A percentile compares a stretch with the other conserved stretches of the same genome.
Conservation (phyloP, 2,329 filamentous ascomycete species). For the Ascochyta koolunga region DNA sequence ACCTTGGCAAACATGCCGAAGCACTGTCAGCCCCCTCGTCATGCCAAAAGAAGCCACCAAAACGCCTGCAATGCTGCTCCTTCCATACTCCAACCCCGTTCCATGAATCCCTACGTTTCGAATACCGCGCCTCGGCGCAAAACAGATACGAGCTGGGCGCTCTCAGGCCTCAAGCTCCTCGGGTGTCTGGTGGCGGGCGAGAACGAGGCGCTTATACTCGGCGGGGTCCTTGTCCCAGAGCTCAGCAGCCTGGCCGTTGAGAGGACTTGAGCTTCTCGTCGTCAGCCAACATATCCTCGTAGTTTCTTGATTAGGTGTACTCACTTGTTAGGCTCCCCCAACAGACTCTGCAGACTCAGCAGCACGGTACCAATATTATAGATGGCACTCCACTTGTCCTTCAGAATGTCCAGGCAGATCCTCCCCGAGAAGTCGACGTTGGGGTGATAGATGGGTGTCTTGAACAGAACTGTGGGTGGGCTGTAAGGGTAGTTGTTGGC, state of each 20-base stretch:
- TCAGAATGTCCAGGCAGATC: slow-evolving; percentile 97
- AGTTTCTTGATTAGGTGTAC: slow-evolving; percentile 39
- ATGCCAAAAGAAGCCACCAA: not conserved
- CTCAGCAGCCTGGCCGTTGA: slow-evolving; percentile 95
- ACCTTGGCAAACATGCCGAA: not conserved
- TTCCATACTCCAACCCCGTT: not conserved
- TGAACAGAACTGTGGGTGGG: slow-evolving; percentile 91
- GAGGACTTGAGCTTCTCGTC: slow-evolving; percentile 75
- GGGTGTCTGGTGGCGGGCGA: slow-evolving; percentile 63
- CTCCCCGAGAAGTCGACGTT: slow-evolving; percentile 97
- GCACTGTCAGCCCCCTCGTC: not conserved
- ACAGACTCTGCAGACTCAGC: slow-evolving; percentile 88
- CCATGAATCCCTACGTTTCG: not conserved
- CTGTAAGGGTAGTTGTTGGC: slow-evolving; percentile 92
- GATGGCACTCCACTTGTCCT: slow-evolving; percentile 98
- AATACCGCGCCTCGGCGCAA: not conserved
- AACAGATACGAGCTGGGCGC: not conserved
- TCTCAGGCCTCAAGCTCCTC: slow-evolving; percentile 48
- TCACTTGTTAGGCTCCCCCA: slow-evolving; percentile 98
- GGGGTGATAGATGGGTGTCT: slow-evolving; percentile 98
- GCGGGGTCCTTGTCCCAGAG: slow-evolving; percentile 89
- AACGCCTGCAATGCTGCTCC: slow-evolving; percentile 17
- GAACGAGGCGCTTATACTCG: slow-evolving; percentile 82
- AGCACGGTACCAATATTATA: slow-evolving; percentile 96
- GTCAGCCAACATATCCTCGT: slow-evolving; percentile 12